These are phyloP conservation scores for Agroathelia rolfsii DNA, from an alignment of 1,284 basidiomycete species.

Conservation along the genomic window DNA sequence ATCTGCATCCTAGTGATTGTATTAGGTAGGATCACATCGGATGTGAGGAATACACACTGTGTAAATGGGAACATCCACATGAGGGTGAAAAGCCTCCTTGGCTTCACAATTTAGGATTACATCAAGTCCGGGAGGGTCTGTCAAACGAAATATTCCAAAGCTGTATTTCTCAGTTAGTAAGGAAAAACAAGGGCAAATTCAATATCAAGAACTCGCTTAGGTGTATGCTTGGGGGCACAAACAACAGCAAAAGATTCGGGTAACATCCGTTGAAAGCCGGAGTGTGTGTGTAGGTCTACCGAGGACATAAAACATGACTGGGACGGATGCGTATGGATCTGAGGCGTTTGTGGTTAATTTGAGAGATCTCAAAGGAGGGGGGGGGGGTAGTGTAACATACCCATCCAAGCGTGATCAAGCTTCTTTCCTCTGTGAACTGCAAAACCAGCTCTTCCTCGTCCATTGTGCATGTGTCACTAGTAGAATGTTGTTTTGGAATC, in stretches of 20 bases:
- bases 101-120: conserved; percentile 57
- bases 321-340: conserved; percentile 90
- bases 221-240: conserved; percentile 71
- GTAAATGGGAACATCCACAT: conserved; percentile 71
- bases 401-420: conserved; percentile 82
- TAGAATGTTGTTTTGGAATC: conserved; percentile 77
- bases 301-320: conserved; percentile 89
- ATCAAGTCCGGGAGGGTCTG: conserved; percentile 73
- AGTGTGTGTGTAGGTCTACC: conserved; percentile 83
- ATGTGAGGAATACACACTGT: conserved; percentile 38
- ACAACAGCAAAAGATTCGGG: conserved; percentile 89
- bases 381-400: conserved; percentile 32
- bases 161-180: conserved; percentile 24
- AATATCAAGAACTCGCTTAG: conserved; percentile 41
- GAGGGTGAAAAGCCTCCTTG: conserved; percentile 77
- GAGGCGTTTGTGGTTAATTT: too few species aligned
- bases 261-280: conserved; percentile 77
- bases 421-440: conserved; percentile 68
- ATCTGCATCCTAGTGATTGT: conserved; percentile 50
- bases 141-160: conserved; percentile 81
- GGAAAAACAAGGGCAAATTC: conserved; percentile 6
- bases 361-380: conserved; percentile 1
- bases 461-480: conserved; percentile 83
- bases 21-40: conserved; percentile 3
- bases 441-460: conserved; percentile 81